phyloP scores from a whole-genome alignment of 495 filamentous ascomycete species.

The Podospora pseudoanserina region DNA sequence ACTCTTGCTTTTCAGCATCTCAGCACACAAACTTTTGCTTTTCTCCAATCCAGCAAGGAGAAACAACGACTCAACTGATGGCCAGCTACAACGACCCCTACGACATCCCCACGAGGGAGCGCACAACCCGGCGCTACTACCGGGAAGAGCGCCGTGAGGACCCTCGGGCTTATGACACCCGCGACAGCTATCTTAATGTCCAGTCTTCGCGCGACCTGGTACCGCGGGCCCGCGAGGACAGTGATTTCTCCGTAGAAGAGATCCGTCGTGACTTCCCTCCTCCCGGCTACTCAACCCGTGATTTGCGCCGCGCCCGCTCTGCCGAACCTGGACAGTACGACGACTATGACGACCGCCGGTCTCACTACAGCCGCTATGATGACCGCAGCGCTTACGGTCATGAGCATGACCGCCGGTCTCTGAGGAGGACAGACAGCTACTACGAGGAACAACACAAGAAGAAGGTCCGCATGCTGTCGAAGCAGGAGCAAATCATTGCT shows the following conservation, averaged over 20 bases:
- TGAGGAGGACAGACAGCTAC: conserved; percentile 33
- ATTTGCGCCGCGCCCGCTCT: conserved; percentile 51
- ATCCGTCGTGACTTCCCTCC: conserved; percentile 65
- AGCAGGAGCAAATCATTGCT: conserved; percentile 58
- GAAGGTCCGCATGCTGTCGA: conserved; percentile 46
- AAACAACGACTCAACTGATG: conserved; percentile 28
- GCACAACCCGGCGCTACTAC: conserved; percentile 41
- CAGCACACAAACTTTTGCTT: neutral
- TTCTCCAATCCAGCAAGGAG: neutral
- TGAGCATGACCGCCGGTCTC: conserved; percentile 44
- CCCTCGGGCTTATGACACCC: conserved; percentile 47
- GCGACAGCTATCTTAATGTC: conserved; percentile 48
- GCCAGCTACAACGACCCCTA: conserved; percentile 46
- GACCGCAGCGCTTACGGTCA: conserved; percentile 34
- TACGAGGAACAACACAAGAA: conserved; percentile 48
- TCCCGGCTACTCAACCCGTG: conserved; percentile 48
- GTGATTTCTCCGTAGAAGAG: conserved; percentile 63
- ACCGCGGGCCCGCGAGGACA: conserved; percentile 52
- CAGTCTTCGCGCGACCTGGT: conserved; percentile 48
- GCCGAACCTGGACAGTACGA: conserved; percentile 46
- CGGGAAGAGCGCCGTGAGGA: conserved; percentile 46
- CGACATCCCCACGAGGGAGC: conserved; percentile 41
- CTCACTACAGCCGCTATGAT: conserved; percentile 41
- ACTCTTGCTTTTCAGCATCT: neutral
- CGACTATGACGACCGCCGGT: conserved; percentile 41